Evolutionary conservation across 768 basidiomycete genomes (phyloP).

Genomic region (Tricholoma saponaceum): DNA sequence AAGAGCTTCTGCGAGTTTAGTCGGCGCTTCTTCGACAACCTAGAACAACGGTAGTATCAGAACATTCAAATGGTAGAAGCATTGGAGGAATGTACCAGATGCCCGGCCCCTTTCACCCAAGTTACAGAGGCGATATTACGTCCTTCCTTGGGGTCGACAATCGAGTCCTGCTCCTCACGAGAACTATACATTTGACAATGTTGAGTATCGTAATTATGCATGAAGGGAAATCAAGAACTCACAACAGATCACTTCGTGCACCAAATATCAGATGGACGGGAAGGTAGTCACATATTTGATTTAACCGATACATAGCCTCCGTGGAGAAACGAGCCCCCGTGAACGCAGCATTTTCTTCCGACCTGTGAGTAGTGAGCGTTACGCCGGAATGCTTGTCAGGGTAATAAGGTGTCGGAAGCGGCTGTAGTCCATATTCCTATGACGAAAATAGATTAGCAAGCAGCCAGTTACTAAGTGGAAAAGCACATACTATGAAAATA

Average conservation of each 20-base stretch:
- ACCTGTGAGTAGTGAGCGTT: slow-evolving; percentile 23
- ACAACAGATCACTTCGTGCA: slow-evolving; percentile 28
- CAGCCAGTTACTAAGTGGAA: too few species aligned
- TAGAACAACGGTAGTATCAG: too few species aligned
- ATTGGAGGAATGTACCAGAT: too few species aligned
- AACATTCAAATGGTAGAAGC: too few species aligned
- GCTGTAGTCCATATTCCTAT: slow-evolving; percentile 24
- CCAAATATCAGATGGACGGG: slow-evolving; percentile 29
- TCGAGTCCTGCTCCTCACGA: slow-evolving; percentile 21
- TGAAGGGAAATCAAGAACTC: slow-evolving; percentile 5
- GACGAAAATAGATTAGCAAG: too few species aligned
- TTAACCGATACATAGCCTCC: slow-evolving; percentile 23
- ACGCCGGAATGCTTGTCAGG: slow-evolving; percentile 20
- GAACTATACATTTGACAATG: too few species aligned
- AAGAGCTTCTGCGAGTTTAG: too few species aligned
- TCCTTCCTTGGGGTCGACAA: slow-evolving; percentile 21
- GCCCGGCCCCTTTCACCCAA: slow-evolving; percentile 23
- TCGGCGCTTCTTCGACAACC: too few species aligned
- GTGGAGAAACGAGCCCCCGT: slow-evolving; percentile 17
- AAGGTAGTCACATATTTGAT: slow-evolving; percentile 21
- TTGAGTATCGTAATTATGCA: slow-evolving; percentile 4
- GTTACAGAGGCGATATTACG: slow-evolving; percentile 24
- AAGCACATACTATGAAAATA: slow-evolving; percentile 20
- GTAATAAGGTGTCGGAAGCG: slow-evolving; percentile 24
- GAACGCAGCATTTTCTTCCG: slow-evolving; percentile 23